Evolutionary conservation across 2,329 filamentous ascomycete species (phyloP).

Genomic region (Talaromyces sp.): DNA sequence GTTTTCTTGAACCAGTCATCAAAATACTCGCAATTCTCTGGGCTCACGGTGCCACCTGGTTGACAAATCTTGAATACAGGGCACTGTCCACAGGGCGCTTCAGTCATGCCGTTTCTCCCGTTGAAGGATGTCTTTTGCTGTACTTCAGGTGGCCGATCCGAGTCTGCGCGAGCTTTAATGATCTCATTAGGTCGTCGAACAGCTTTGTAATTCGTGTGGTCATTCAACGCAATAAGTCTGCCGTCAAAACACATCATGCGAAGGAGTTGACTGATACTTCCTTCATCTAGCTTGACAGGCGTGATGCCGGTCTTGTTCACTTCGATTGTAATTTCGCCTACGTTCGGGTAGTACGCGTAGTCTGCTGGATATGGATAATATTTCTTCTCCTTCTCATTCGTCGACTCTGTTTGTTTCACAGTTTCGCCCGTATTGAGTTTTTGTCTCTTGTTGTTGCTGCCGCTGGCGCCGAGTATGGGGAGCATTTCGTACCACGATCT

Average conservation of each 20-base stretch:
- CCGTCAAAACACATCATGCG: slow-evolving; percentile 88
- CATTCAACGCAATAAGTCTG: slow-evolving; percentile 62
- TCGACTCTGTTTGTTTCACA: slow-evolving; percentile 26
- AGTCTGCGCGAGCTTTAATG: slow-evolving; percentile 18
- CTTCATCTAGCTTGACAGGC: slow-evolving; percentile 64
- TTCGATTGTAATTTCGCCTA: slow-evolving; percentile 69
- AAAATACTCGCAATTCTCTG: slow-evolving; percentile 88
- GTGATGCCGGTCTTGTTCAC: slow-evolving; percentile 68
- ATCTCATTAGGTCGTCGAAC: slow-evolving; percentile 39
- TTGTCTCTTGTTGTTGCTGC: slow-evolving; percentile 13
- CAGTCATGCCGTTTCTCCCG: slow-evolving; percentile 72
- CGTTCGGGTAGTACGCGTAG: slow-evolving; percentile 75
- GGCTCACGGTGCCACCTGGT: slow-evolving; percentile 84
- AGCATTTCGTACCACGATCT: slow-evolving; percentile 64
- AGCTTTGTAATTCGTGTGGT: slow-evolving; percentile 49
- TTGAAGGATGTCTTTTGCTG: slow-evolving; percentile 36
- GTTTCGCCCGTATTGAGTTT: slow-evolving; percentile 17
- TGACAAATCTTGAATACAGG: slow-evolving; percentile 91
- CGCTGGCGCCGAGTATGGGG: slow-evolving; percentile 32
- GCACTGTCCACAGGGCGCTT: slow-evolving; percentile 85
- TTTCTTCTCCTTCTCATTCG: slow-evolving; percentile 24
- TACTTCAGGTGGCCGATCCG: slow-evolving; percentile 9
- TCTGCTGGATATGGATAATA: slow-evolving; percentile 57
- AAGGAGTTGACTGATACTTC: slow-evolving; percentile 78
- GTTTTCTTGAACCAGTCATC: slow-evolving; percentile 67